Evolutionary conservation across 352 stramenopile genomes (phyloP), one percentile per base, ranked within the genome.

Genomic region (Thraustotheca clavata): DNA sequence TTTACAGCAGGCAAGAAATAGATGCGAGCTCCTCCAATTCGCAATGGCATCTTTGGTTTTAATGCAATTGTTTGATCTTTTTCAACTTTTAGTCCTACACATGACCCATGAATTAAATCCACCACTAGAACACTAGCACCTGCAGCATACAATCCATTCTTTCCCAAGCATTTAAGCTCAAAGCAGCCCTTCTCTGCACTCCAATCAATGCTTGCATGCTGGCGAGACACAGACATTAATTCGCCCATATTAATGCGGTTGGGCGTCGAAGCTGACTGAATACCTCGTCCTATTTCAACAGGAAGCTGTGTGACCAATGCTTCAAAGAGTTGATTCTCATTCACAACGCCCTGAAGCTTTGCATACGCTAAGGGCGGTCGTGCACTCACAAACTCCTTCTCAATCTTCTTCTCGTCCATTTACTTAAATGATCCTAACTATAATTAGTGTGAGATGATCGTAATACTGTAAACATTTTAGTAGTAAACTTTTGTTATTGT

Each of bases 161-260:
- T 93, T 50, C 84, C 84, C 5, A 93, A 68, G 68, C 82, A 88
- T 40, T 77, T 67, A 38, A 93, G 46, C 69, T 93, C 80, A 48
- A 93, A 90, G 69, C 77, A 80, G 57, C 79, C 80, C 55, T 87
- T 81, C 18, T 73, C 75, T 41, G 80, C 70, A 49, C 79, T 91
- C 84, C 84, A 93, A 43, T 86, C 72, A 67, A 93, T 89, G 35
- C 79, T 76, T 59, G 80, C 84, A 57, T 93, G 84, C 46, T 83
- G 69, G 4, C 84, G 59, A 12, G 82, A 91, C 40, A 93, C 85
- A 46, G 84, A 76, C 59, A 90, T 93, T 40, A 90, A 80, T 49
- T 93, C 84, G n/a, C 84, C 84, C 22, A 93, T 63, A 14, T 72
- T 59, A 33, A 93, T 73, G 47, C 77, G 79, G 38, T 31, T 29